Conservation (phyloP, 805 yeast genomes). For the Maudiozyma pseudohumilis region DNA sequence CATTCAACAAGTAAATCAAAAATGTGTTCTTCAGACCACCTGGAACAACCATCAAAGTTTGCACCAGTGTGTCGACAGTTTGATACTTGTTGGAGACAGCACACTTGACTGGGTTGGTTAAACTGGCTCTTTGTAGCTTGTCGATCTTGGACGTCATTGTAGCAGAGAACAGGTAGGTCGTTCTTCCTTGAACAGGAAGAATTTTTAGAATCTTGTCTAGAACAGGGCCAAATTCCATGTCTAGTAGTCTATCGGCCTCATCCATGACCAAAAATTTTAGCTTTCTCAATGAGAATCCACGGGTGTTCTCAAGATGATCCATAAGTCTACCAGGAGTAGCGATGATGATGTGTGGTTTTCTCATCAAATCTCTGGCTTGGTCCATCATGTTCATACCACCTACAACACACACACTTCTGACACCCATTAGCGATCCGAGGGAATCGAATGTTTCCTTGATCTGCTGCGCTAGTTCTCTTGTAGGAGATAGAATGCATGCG, state of each 20-base stretch:
- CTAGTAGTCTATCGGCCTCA: constrained; percentile 92
- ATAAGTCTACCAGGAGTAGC: constrained; percentile 93
- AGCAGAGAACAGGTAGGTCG: constrained; percentile 86
- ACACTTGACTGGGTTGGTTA: constrained; percentile 79
- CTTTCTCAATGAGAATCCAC: constrained; percentile 74
- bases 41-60: constrained; percentile 81
- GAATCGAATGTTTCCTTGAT: constrained; percentile 95
- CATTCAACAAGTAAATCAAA: constrained; percentile 72
- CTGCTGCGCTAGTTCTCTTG: constrained; percentile 77
- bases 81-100: constrained; percentile 83
- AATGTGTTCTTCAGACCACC: constrained; percentile 88
- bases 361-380: constrained; percentile 86
- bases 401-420: constrained; percentile 79
- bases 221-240: constrained; percentile 95
- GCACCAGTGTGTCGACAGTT: constrained; percentile 89
- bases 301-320: constrained; percentile 89
- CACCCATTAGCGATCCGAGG: constrained; percentile 82
- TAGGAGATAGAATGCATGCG: constrained; percentile 81
- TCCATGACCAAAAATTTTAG: constrained; percentile 84
- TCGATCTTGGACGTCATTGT: constrained; percentile 95
- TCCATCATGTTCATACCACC: constrained; percentile 99
- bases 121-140: constrained; percentile 86
- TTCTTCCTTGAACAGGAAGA: constrained; percentile 71
- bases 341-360: constrained; percentile 87
- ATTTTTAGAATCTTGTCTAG: constrained; percentile 74